Percentiles rank a stretch among this genome's conserved stretches.
These are phyloP conservation scores for Naganishia onofrii DNA, from an alignment of 768 basidiomycete genomes.

Conservation along the genomic window DNA sequence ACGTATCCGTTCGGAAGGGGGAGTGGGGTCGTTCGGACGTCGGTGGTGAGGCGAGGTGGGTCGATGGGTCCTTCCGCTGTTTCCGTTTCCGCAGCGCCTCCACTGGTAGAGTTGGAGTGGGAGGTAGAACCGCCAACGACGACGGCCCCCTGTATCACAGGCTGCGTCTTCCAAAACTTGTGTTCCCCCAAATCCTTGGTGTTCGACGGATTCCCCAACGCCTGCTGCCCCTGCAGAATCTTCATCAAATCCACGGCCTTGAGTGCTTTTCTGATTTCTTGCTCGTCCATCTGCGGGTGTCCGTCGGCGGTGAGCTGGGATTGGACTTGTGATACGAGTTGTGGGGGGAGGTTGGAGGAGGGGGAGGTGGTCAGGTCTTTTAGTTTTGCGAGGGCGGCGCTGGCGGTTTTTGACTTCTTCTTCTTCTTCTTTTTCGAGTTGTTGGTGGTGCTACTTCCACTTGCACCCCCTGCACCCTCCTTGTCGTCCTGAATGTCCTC, in stretches of 20 bases:
- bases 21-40: slow-evolving; percentile 84
- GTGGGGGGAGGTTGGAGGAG: slow-evolving; percentile 43
- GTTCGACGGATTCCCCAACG: slow-evolving; percentile 65
- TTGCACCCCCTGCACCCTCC: slow-evolving; percentile 38
- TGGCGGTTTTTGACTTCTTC: slow-evolving; percentile 76
- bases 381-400: slow-evolving; percentile 55
- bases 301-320: slow-evolving; percentile 61
- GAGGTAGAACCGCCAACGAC: too few species aligned
- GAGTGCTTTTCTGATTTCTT: slow-evolving; percentile 66
- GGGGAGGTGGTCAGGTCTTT: slow-evolving; percentile 36
- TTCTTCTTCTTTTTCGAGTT: slow-evolving; percentile 63
- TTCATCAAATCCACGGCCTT: slow-evolving; percentile 82
- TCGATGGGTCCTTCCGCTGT: slow-evolving; percentile 90
- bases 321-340: slow-evolving; percentile 65
- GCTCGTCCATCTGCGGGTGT: slow-evolving; percentile 40
- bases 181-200: slow-evolving; percentile 81
- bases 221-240: slow-evolving; percentile 75
- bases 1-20: slow-evolving; percentile 87
- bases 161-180: slow-evolving; percentile 99
- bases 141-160: slow-evolving; percentile 77
- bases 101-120: too few species aligned
- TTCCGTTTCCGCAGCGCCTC: slow-evolving; percentile 35
- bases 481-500: slow-evolving; percentile 26
- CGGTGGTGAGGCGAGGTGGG: slow-evolving; percentile 66
- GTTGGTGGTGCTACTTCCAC: background rate